Conservation (phyloP, 169 alveolate genomes). For the Pseudocohnilembus persalinus region DNA sequence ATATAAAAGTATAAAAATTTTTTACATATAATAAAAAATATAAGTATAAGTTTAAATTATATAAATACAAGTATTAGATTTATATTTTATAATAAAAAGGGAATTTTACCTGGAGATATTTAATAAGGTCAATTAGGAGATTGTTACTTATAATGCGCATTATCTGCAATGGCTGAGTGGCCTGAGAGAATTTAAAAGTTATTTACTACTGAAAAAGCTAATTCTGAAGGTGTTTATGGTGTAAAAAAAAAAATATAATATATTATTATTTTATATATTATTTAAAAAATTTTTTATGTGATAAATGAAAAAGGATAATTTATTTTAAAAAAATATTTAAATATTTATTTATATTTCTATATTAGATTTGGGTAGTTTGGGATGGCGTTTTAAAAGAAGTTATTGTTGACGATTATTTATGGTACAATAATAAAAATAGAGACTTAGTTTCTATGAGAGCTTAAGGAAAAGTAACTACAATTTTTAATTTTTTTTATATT, state of each 20-base stretch:
- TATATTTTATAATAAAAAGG: not conserved
- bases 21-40: too few species aligned
- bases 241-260: too few species aligned
- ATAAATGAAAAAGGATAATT: too few species aligned
- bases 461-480: not conserved
- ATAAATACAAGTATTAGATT: too few species aligned
- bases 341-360: too few species aligned
- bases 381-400: conserved; percentile 68
- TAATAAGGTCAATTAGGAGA: conserved; percentile 81
- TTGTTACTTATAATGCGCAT: conserved; percentile 66
- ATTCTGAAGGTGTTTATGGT: conserved; percentile 24
- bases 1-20: too few species aligned
- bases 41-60: too few species aligned
- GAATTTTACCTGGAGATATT: conserved; percentile 55
- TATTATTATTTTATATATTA: too few species aligned
- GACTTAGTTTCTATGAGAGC: not conserved
- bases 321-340: too few species aligned
- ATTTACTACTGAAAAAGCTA: not conserved
- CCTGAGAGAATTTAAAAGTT: conserved; percentile 23
- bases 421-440: not conserved
- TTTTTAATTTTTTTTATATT: too few species aligned
- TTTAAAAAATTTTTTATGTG: too few species aligned
- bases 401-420: conserved; percentile 63
- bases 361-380: conserved; percentile 33
- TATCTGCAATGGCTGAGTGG: conserved; percentile 73